A percentile compares a stretch with the other conserved stretches of the same genome.
phyloP scores from a whole-genome alignment of 768 basidiomycete species.

The Hericium coralloides region DNA sequence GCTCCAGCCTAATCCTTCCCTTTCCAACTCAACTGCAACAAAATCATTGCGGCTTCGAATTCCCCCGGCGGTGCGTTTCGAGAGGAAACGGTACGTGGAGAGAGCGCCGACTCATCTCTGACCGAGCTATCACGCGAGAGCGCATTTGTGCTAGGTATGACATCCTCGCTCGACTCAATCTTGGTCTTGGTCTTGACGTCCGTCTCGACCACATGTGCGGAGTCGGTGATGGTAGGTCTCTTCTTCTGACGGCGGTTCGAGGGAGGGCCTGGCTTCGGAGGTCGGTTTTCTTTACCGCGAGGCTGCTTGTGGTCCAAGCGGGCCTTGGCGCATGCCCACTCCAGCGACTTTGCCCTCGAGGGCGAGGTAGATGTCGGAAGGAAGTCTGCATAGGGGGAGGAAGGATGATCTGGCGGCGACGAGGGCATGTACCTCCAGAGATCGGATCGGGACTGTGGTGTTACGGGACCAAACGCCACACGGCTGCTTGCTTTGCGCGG shows the following conservation, averaged over 20 bases:
- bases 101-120: background rate
- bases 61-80: background rate
- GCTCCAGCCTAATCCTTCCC: background rate
- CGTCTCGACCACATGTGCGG: no score
- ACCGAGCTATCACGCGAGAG: no score
- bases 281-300: conserved; percentile 18
- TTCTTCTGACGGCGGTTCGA: background rate
- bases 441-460: conserved; percentile 3
- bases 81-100: background rate
- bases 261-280: conserved; percentile 9
- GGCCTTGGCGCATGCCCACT: conserved; percentile 62
- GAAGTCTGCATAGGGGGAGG: conserved; percentile 40
- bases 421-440: conserved; percentile 43
- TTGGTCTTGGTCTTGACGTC: no score
- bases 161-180: no score
- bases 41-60: background rate
- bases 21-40: background rate
- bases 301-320: conserved; percentile 19
- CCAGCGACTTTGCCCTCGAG: conserved; percentile 43
- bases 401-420: conserved; percentile 47
- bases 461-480: background rate
- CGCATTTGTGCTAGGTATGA: no score
- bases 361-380: conserved; percentile 35
- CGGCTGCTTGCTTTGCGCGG: conserved; percentile 9
- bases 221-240: no score